Conservation (phyloP, 2,329 filamentous ascomycete species). For the Colletotrichum phormii region DNA sequence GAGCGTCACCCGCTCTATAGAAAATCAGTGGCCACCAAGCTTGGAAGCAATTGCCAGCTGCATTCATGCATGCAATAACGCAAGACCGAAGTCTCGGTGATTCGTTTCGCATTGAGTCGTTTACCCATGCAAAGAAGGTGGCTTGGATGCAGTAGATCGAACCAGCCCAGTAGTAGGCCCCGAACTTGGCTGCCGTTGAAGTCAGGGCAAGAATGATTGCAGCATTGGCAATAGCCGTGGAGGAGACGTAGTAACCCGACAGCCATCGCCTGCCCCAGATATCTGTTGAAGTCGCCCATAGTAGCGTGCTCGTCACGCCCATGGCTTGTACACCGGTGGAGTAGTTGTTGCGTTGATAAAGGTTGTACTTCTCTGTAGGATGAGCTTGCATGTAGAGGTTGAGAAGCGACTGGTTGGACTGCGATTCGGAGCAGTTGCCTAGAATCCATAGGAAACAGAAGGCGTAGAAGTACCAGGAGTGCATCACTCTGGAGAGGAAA, state of each 20-base stretch:
- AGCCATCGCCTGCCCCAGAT: constrained; percentile 11
- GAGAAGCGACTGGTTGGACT: constrained; percentile 17
- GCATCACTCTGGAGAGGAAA: not conserved
- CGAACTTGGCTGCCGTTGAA: constrained; percentile 4
- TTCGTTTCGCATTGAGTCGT: constrained; percentile 7
- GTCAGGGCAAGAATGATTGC: constrained; percentile 11
- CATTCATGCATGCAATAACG: constrained; percentile 24
- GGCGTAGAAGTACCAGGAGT: constrained; percentile 13
- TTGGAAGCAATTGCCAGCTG: constrained; percentile 17
- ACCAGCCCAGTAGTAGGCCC: constrained; percentile 11
- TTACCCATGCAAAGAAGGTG: constrained; percentile 20
- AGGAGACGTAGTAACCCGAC: constrained; percentile 2
- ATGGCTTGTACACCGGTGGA: constrained; percentile 14
- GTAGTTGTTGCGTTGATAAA: constrained; percentile 17
- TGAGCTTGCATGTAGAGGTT: constrained; percentile 18
- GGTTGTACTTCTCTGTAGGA: not conserved
- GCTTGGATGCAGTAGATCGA: constrained; percentile 17
- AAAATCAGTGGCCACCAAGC: constrained; percentile 20
- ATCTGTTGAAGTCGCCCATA: constrained; percentile 7
- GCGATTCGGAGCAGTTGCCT: constrained; percentile 10
- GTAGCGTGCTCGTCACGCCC: constrained; percentile 7
- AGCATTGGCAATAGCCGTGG: constrained; percentile 7
- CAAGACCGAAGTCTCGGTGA: constrained; percentile 1
- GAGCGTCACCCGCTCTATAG: constrained; percentile 7
- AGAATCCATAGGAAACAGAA: constrained; percentile 22